A percentile compares a stretch with the other conserved stretches of the same genome.
phyloP scores from a whole-genome alignment of 2,329 filamentous ascomycete species.

The Neoscytalidium dimidiatum region DNA sequence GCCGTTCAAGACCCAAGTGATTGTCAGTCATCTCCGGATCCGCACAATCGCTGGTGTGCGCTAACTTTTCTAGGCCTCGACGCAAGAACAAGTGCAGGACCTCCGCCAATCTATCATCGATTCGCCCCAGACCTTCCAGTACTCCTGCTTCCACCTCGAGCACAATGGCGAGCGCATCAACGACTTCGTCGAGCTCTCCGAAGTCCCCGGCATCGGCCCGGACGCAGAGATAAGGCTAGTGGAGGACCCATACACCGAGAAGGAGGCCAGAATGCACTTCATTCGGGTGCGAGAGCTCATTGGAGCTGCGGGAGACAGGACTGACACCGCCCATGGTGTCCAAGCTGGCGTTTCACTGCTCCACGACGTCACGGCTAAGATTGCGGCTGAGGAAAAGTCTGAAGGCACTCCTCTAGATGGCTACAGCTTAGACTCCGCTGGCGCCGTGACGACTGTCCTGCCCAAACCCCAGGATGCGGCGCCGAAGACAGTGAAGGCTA shows the following conservation, averaged over 20 bases:
- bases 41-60: slow-evolving; percentile 25
- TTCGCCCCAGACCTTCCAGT: slow-evolving; percentile 87
- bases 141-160: slow-evolving; percentile 98
- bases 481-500: slow-evolving; percentile 87
- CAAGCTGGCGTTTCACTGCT: slow-evolving; percentile 82
- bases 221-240: slow-evolving; percentile 80
- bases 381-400: slow-evolving; percentile 56
- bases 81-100: slow-evolving; percentile 95
- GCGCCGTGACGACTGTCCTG: slow-evolving; percentile 70
- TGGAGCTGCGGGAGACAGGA: slow-evolving; percentile 84
- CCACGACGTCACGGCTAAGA: slow-evolving; percentile 73
- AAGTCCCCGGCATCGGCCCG: slow-evolving; percentile 76
- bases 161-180: slow-evolving; percentile 87
- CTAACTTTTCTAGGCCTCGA: slow-evolving; percentile 66
- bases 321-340: slow-evolving; percentile 84
- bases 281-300: slow-evolving; percentile 90
- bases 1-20: slow-evolving; percentile 78
- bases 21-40: slow-evolving; percentile 55
- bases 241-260: slow-evolving; percentile 97
- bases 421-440: slow-evolving; percentile 75
- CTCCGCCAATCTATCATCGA: slow-evolving; percentile 96
- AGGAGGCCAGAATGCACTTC: slow-evolving; percentile 93
- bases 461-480: slow-evolving; percentile 65
- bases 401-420: slow-evolving; percentile 54
- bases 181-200: slow-evolving; percentile 89